Evolutionary conservation across 805 yeast species (phyloP), one percentile per base, ranked within the genome.

Genomic region (Pichia ethanolica): DNA sequence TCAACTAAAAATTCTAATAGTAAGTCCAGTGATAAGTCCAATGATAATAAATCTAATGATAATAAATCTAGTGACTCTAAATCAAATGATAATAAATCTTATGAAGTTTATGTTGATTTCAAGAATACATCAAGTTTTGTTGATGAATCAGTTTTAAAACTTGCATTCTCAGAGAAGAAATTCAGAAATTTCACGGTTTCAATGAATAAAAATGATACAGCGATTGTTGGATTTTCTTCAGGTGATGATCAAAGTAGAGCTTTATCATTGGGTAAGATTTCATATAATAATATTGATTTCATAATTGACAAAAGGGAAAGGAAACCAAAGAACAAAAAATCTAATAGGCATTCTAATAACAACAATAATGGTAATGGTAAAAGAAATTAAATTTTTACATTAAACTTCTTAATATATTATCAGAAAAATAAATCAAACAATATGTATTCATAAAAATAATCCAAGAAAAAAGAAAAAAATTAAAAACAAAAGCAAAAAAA

Each of bases 91-190:
- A 30, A 30, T 30, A 30, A 30, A 7, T 30, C 20, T 20, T 39
- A 25, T 36, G 52, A 49, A 34, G 33, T 49, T 7, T 45, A 28
- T 33, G 45, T 49, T 13, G 27, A n/a, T n/a, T 45, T 36, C 30
- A 49, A 45, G 34, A 28, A 45, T 32, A 42, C 40, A 10, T 7
- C 39, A 34, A 25, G 11, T 8, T 34, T 44, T 11, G 44, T 39
- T 4, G 40, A 25, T 8, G 48, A 48, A 35, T 20, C 25, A 7
- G 48, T 35, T 25, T 26, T 48, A 5, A 34, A 26, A 7, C 35
- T 25, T 37, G 41, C 46, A 26, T 35, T 47, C 12, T 14, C 33
- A 1, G 33, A 20, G 7, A 40, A 40, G 9, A 26, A 47, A 11
- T 46, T 40, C 12, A 28, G 40, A 32, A 14, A 35, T 11, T 41